phyloP scores from a whole-genome alignment of 2,329 filamentous ascomycete species.

The Pseudogymnoascus sp. region DNA sequence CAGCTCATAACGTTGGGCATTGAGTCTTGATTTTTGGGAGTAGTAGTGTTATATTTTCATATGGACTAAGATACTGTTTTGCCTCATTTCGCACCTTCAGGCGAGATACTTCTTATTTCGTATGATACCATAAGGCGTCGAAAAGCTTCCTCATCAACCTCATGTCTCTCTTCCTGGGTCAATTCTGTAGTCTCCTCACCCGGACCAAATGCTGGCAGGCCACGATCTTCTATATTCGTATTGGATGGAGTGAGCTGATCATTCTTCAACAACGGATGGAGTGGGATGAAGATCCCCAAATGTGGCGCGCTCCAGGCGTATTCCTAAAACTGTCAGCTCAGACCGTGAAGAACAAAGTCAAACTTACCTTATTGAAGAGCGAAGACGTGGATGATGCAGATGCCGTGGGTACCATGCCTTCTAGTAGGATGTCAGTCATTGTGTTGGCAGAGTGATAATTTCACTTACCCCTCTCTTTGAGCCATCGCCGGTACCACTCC shows the following conservation, averaged over 20 bases:
- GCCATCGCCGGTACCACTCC: background rate
- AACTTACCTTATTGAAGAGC: background rate
- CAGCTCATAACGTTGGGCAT: background rate
- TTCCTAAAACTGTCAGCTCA: background rate
- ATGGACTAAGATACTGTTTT: background rate
- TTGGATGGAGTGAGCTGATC: background rate
- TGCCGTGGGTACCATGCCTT: background rate
- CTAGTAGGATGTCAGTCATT: background rate
- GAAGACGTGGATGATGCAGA: background rate
- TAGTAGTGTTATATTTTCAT: background rate
- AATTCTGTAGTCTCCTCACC: background rate
- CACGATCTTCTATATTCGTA: background rate
- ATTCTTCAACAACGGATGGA: constrained; percentile 13
- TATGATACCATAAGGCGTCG: background rate
- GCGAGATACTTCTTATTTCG: background rate
- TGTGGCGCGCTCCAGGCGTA: constrained; percentile 9
- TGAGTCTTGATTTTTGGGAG: background rate
- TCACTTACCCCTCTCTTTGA: background rate
- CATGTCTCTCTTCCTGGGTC: background rate
- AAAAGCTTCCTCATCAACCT: background rate
- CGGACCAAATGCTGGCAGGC: background rate
- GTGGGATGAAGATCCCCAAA: constrained; percentile 14
- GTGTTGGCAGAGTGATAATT: background rate
- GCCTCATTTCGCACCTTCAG: background rate
- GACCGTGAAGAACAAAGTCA: background rate